A percentile compares a stretch with the other conserved stretches of the same genome.
phyloP scores from a whole-genome alignment of 2,329 filamentous ascomycete genomes.

The Ophiosphaerella herpotricha region DNA sequence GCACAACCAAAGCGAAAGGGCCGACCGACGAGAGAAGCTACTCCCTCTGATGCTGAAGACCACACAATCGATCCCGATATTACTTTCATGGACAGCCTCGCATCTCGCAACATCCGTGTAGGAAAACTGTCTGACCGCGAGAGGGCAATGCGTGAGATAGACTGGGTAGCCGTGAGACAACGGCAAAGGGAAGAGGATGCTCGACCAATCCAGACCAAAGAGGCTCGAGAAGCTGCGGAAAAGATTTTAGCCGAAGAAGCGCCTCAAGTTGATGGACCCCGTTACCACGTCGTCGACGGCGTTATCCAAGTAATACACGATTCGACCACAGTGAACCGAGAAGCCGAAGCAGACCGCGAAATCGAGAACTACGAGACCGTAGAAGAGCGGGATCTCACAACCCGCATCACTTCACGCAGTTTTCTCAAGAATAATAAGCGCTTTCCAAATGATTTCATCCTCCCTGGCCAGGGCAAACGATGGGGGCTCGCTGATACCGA shows the following conservation, averaged over 20 bases:
- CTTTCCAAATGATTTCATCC: conserved; percentile 52
- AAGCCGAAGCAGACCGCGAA: conserved; percentile 63
- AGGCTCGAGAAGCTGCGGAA: conserved; percentile 29
- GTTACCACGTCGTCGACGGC: conserved; percentile 67
- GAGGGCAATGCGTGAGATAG: conserved; percentile 71
- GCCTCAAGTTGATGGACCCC: conserved; percentile 42
- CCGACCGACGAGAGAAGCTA: conserved; percentile 33
- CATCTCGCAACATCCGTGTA: conserved; percentile 64
- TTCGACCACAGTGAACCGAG: conserved; percentile 70
- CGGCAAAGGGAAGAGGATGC: conserved; percentile 44
- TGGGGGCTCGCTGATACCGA: conserved; percentile 76
- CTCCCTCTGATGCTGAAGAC: conserved; percentile 45
- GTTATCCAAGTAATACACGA: conserved; percentile 72
- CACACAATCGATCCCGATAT: conserved; percentile 65
- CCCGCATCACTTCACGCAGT: conserved; percentile 69
- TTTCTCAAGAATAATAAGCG: conserved; percentile 66
- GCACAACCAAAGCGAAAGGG: conserved; percentile 28
- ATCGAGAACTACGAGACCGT: conserved; percentile 63
- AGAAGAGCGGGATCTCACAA: conserved; percentile 79
- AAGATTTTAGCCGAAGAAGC: conserved; percentile 24
- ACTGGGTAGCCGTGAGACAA: conserved; percentile 58
- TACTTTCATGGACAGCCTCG: conserved; percentile 75
- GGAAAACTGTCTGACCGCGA: conserved; percentile 78
- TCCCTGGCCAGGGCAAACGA: conserved; percentile 50
- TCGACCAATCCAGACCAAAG: conserved; percentile 22